Percentiles rank a stretch among this genome's conserved stretches.
Evolutionary conservation across 495 filamentous ascomycete genomes (phyloP).

Genomic region (Lophiotrema nucula): DNA sequence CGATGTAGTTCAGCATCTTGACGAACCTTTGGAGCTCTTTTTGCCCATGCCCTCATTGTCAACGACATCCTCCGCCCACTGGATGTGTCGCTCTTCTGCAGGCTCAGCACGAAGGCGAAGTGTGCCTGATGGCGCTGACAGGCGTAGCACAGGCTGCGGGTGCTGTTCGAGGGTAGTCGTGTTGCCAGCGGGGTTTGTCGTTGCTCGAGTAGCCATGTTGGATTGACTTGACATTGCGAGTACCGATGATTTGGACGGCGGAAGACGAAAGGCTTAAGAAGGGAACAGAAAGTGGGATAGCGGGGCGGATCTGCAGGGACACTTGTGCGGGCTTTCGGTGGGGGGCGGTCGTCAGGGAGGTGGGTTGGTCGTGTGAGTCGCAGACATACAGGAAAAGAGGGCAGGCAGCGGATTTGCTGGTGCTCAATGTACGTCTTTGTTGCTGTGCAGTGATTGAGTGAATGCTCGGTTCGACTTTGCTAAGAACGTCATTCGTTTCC

Average conservation of each 20-base stretch:
- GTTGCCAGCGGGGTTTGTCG: background rate
- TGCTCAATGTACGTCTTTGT: constrained; percentile 32
- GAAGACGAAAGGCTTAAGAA: constrained; percentile 15
- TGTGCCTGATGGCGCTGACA: constrained; percentile 28
- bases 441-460: constrained; percentile 31
- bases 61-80: constrained; percentile 90
- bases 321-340: background rate
- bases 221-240: constrained; percentile 8
- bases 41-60: constrained; percentile 95
- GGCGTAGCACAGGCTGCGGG: constrained; percentile 26
- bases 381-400: constrained; percentile 33
- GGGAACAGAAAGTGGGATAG: constrained; percentile 20
- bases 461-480: constrained; percentile 4
- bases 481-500: too few species aligned
- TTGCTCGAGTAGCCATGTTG: constrained; percentile 16
- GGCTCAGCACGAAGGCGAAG: constrained; percentile 41
- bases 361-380: constrained; percentile 26
- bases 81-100: constrained; percentile 52
- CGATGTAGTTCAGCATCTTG: background rate
- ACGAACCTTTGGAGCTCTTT: constrained; percentile 87
- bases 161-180: constrained; percentile 15
- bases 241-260: background rate
- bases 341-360: background rate
- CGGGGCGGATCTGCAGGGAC: constrained; percentile 6
- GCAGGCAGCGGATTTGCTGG: constrained; percentile 26